Evolutionary conservation across 139 green algal genomes (phyloP), one percentile per base, ranked within the genome.

Genomic region (Coelastrella sp.): DNA sequence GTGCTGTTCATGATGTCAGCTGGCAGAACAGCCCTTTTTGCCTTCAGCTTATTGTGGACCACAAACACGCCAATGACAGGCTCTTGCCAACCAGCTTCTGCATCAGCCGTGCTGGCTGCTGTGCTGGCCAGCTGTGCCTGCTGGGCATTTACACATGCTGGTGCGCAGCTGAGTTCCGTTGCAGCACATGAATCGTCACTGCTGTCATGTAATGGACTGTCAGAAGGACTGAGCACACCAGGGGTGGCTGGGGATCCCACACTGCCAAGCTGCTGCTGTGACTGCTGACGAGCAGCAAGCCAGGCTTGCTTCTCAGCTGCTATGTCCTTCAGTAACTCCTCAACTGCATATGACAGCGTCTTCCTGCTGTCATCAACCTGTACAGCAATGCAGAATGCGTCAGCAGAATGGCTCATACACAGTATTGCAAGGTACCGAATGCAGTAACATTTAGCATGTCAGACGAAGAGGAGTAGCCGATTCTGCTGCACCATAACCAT

Each of bases 31-130:
- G 48, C 50, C 19, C 68, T 81, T 50, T 81, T 81, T 9, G n/a
- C 27, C 74, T 81, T 81, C 7, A 81, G 74, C 74, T 81, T 81
- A 30, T 81, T 81, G 50, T 81, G 74, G 27, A 81, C 74, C 19
- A 81, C 74, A 69, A 81, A 81, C 35, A 81, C 50, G 38, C 69
- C 74, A 11, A 69, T 66, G 17, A 57, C 25, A 3, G 74, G 74
- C 74, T 66, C 74, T 50, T 68, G 34, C 74, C 74, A 81, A 48
- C 48, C 74, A 32, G 69, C 69, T 60, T 21, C 69, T 51, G 74
- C 74, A 32, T 21, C 74, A 37, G 74, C 75, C 0, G 50, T n/a
- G n/a, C n/a, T n/a, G n/a, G n/a, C n/a, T n/a, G n/a, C n/a, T n/a
- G n/a, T n/a, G n/a, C n/a, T n/a, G n/a, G n/a, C n/a, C n/a, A n/a